A percentile compares a stretch with the other conserved stretches of the same genome.
Evolutionary conservation across 257 asterid genomes (phyloP).

Genomic region (Leonotis leonurus): DNA sequence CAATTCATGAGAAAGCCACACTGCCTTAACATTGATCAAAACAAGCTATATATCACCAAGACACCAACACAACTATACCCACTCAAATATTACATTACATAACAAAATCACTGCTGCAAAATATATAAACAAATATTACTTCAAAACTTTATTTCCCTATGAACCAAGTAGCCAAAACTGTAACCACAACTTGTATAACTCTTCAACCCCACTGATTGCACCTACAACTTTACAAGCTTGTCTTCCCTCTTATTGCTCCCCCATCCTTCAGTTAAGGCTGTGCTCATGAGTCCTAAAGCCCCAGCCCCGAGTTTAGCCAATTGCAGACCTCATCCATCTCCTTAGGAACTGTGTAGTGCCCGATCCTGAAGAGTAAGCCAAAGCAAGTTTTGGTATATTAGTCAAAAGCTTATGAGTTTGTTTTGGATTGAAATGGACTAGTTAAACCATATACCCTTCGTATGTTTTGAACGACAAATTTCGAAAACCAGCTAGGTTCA

Average conservation of each 20-base stretch:
- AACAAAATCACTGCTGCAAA: conserved; percentile 14
- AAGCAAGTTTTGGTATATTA: not conserved
- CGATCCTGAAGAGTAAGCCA: conserved; percentile 44
- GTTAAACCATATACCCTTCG: conserved; percentile 47
- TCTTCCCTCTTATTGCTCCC: conserved; percentile 26
- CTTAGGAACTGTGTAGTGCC: conserved; percentile 80
- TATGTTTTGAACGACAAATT: conserved; percentile 58
- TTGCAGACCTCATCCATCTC: conserved; percentile 89
- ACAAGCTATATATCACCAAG: conserved; percentile 12
- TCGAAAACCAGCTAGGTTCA: conserved; percentile 76
- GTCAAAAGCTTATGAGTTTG: not conserved
- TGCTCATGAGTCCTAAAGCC: conserved; percentile 37
- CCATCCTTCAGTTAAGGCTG: conserved; percentile 8
- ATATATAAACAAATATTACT: conserved; percentile 13
- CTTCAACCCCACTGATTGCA: conserved; percentile 24
- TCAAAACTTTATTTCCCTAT: conserved; percentile 17
- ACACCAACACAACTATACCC: conserved; percentile 3
- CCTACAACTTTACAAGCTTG: conserved; percentile 21
- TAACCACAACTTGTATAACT: conserved; percentile 20
- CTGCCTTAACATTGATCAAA: conserved; percentile 19
- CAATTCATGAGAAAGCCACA: not conserved
- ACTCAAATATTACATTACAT: not conserved
- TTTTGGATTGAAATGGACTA: not conserved
- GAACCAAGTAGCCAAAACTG: conserved; percentile 28
- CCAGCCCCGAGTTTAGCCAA: conserved; percentile 59